A percentile compares a stretch with the other conserved stretches of the same genome.
phyloP scores from a whole-genome alignment of 2,329 filamentous ascomycete species.

The Alternaria angustiovoidea region DNA sequence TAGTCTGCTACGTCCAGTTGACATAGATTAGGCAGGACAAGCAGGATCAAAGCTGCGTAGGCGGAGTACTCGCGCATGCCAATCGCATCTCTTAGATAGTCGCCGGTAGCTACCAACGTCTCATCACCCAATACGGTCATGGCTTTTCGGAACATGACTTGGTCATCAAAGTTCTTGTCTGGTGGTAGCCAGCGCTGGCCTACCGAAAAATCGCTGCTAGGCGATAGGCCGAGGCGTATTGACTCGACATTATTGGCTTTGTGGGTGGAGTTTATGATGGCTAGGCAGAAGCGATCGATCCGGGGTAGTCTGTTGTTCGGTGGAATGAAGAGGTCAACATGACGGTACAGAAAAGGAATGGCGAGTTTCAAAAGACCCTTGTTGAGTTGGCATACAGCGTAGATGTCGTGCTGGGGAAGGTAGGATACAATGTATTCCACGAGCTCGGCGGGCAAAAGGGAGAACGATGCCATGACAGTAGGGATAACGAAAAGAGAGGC shows the following conservation, averaged over 20 bases:
- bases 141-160: slow-evolving; percentile 18
- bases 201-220: slow-evolving; percentile 17
- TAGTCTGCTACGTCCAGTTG: slow-evolving; percentile 30
- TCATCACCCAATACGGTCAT: slow-evolving; percentile 22
- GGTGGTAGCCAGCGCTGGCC: slow-evolving; percentile 29
- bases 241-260: slow-evolving; percentile 30
- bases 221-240: slow-evolving; percentile 30
- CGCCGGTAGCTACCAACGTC: slow-evolving; percentile 21
- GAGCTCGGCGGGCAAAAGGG: slow-evolving; percentile 33
- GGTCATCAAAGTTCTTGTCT: slow-evolving; percentile 24
- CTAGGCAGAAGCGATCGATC: slow-evolving; percentile 37
- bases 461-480: slow-evolving; percentile 29
- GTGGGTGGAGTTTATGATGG: slow-evolving; percentile 24
- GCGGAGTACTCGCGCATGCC: slow-evolving; percentile 35
- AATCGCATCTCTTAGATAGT: slow-evolving; percentile 31
- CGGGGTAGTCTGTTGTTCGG: slow-evolving; percentile 14
- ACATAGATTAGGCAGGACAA: slow-evolving; percentile 30
- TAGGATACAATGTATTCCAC: slow-evolving; percentile 33
- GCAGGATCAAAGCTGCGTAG: slow-evolving; percentile 32
- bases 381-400: slow-evolving; percentile 23
- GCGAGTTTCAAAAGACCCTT: slow-evolving; percentile 22
- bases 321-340: slow-evolving; percentile 33
- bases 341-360: slow-evolving; percentile 31
- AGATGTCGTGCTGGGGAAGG: slow-evolving; percentile 28
- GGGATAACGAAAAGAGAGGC: neutral